A percentile compares a stretch with the other conserved stretches of the same genome.
Conservation (phyloP, 2,329 filamentous ascomycete genomes). For the Diaporthe sp. region DNA sequence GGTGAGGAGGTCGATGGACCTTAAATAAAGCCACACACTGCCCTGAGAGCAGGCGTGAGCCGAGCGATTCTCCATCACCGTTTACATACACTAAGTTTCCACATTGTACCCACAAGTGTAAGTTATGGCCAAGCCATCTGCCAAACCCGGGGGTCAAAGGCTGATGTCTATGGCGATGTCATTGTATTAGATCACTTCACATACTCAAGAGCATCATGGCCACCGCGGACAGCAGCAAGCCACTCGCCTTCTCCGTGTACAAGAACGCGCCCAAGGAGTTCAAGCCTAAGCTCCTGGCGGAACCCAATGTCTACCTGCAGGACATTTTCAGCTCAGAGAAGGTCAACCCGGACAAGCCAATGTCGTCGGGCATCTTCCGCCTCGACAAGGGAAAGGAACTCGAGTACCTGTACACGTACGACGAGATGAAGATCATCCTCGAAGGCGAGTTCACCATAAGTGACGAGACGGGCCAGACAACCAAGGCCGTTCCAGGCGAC, state of each 20-base stretch:
- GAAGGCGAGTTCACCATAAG: conserved; percentile 76
- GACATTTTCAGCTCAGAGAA: conserved; percentile 72
- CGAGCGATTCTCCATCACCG: not conserved
- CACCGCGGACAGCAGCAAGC: conserved; percentile 13
- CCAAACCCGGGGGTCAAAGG: rapidly evolving
- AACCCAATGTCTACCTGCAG: conserved; percentile 77
- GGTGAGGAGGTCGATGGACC: not conserved
- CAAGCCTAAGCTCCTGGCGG: conserved; percentile 76
- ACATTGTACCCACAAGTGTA: not conserved
- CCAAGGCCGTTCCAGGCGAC: conserved; percentile 72
- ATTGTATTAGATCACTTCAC: not conserved
- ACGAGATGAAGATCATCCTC: conserved; percentile 82
- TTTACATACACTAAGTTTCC: no score
- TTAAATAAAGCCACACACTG: not conserved
- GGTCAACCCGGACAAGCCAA: conserved; percentile 69
- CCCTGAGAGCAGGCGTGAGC: not conserved
- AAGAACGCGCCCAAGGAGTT: conserved; percentile 51
- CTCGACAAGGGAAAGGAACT: conserved; percentile 77
- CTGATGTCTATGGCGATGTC: not conserved
- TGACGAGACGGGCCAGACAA: conserved; percentile 72
- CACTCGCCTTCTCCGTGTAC: conserved; percentile 31
- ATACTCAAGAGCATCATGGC: not conserved
- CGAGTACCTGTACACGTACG: conserved; percentile 75
- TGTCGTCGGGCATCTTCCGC: conserved; percentile 76
- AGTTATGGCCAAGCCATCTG: not conserved